Conservation (phyloP, 805 yeast species). For the Komagataella populi region DNA sequence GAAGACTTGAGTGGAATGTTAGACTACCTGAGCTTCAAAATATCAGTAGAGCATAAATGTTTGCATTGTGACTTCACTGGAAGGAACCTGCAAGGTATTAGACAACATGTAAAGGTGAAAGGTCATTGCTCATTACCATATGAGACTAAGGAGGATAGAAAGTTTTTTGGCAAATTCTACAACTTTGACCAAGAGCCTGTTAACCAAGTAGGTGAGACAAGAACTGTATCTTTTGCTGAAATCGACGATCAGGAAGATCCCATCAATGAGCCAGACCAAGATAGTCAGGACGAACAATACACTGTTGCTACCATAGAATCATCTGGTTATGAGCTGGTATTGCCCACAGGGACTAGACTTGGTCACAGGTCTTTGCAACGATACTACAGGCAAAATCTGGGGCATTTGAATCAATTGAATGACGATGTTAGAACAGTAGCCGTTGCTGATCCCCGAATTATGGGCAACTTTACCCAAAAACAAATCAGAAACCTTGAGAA, state of each 20-base stretch:
- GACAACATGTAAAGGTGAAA: constrained; percentile 28
- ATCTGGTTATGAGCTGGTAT: constrained; percentile 45
- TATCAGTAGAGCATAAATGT: constrained; percentile 27
- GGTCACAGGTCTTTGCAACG: constrained; percentile 74
- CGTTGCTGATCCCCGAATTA: constrained; percentile 51
- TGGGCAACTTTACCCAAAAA: not conserved
- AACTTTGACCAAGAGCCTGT: constrained; percentile 11
- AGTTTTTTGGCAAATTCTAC: constrained; percentile 23
- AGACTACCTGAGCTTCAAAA: constrained; percentile 19
- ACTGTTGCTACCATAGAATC: not conserved
- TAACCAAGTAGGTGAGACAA: not conserved
- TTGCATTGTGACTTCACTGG: constrained; percentile 30
- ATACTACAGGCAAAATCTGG: constrained; percentile 53
- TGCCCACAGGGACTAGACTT: constrained; percentile 67
- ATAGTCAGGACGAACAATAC: not conserved
- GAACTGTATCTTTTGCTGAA: constrained; percentile 7
- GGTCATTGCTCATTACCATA: constrained; percentile 33
- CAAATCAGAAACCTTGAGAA: not conserved
- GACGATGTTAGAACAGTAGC: constrained; percentile 68
- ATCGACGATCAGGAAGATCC: constrained; percentile 6
- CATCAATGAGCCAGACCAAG: constrained; percentile 8
- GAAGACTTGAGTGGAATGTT: constrained; percentile 24
- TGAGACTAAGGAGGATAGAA: constrained; percentile 25
- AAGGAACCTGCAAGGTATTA: constrained; percentile 22
- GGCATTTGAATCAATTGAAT: constrained; percentile 32